Percentiles rank a stretch among this genome's conserved stretches.
Conservation (phyloP, 2,329 filamentous ascomycete genomes). For the Colletotrichum falcatum region DNA sequence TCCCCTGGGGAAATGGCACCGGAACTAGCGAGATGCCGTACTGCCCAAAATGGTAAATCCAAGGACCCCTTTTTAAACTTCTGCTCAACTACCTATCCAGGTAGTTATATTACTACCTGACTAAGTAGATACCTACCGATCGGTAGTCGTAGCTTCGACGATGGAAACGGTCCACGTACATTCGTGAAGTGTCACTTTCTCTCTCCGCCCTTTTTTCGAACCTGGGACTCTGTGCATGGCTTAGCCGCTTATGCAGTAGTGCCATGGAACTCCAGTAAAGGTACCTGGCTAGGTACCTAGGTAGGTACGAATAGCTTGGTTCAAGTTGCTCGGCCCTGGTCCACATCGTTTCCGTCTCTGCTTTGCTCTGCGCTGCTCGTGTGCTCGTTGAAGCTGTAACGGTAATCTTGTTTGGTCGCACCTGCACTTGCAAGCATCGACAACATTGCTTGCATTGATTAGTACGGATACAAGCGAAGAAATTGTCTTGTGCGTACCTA, state of each 20-base stretch:
- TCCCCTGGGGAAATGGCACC: background rate
- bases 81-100: background rate
- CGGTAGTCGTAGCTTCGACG: background rate
- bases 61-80: background rate
- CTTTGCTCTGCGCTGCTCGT: background rate
- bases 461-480: slow-evolving; percentile 1
- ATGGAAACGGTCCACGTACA: background rate
- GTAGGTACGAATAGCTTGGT: no score
- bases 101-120: background rate
- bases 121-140: no score
- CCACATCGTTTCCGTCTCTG: background rate
- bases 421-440: slow-evolving; percentile 8
- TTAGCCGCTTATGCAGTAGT: no score
- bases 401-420: slow-evolving; percentile 18
- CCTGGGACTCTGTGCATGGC: background rate
- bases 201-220: background rate
- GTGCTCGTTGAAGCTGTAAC: slow-evolving; percentile 10
- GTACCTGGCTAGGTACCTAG: no score
- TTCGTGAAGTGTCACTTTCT: background rate
- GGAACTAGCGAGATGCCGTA: background rate
- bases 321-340: slow-evolving; percentile 8
- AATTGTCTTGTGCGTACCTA: background rate
- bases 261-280: no score
- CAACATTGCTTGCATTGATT: background rate
- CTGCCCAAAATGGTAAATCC: background rate